A percentile compares a stretch with the other conserved stretches of the same genome.
phyloP scores from a whole-genome alignment of 345 rosid genomes.

The Hibiscus mutabilis region DNA sequence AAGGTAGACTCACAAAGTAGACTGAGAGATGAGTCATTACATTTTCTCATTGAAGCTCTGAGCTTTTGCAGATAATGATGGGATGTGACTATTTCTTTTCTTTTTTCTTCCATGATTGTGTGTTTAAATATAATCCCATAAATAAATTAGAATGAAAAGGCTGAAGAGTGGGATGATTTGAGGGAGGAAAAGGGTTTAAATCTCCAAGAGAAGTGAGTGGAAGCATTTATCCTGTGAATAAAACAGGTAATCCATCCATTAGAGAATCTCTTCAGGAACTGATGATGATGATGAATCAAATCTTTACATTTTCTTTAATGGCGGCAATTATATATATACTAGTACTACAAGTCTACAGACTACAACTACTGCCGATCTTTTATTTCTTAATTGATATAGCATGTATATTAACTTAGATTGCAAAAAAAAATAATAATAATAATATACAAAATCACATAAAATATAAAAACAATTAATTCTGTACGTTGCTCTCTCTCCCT shows the following conservation, averaged over 20 bases:
- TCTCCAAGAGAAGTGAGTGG: constrained; percentile 3
- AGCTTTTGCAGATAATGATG: constrained; percentile 11
- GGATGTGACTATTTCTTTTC: constrained; percentile 8
- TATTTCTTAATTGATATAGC: too few species aligned
- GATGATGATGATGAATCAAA: neutral
- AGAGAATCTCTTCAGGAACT: constrained; percentile 7
- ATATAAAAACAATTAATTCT: too few species aligned
- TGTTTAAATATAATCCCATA: neutral
- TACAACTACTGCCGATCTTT: too few species aligned
- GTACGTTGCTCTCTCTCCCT: too few species aligned
- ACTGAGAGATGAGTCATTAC: neutral
- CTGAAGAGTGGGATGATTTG: constrained; percentile 1
- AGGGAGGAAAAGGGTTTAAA: neutral
- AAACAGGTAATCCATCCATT: constrained; percentile 12
- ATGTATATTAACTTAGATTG: too few species aligned
- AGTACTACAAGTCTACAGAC: too few species aligned
- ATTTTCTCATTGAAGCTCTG: neutral
- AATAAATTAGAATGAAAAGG: neutral
- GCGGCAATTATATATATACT: neutral
- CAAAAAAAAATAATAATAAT: too few species aligned
- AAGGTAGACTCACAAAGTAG: neutral
- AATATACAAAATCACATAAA: too few species aligned
- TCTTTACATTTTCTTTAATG: neutral
- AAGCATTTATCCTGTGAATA: constrained; percentile 16
- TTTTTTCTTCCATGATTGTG: neutral